These are phyloP conservation scores for Arthrobotrys iridis DNA, from an alignment of 2,329 filamentous ascomycete species.

Conservation along the genomic window DNA sequence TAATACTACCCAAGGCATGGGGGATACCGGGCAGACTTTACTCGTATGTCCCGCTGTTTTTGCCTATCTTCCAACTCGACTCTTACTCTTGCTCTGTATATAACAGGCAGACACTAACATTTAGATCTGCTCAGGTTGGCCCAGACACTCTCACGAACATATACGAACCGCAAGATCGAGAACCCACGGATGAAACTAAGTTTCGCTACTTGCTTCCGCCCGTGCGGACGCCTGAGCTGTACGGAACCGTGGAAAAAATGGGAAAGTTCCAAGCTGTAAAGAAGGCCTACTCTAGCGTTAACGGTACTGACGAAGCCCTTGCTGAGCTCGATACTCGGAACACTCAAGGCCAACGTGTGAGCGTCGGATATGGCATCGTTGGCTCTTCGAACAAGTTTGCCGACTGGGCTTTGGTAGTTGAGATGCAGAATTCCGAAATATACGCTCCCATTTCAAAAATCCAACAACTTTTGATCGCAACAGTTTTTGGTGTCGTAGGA, in stretches of 20 bases:
- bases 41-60: conserved; percentile 52
- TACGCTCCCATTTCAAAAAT: conserved; percentile 78
- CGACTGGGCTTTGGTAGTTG: conserved; percentile 84
- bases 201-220: conserved; percentile 48
- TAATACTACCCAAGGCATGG: conserved; percentile 56
- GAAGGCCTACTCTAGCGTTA: conserved; percentile 42
- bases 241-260: conserved; percentile 52
- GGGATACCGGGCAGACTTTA: conserved; percentile 57
- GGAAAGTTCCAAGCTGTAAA: conserved; percentile 53
- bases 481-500: conserved; percentile 83
- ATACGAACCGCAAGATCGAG: conserved; percentile 44
- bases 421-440: conserved; percentile 78
- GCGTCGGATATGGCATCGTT: conserved; percentile 81
- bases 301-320: conserved; percentile 35
- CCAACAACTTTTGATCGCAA: conserved; percentile 82
- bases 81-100: conserved; percentile 29
- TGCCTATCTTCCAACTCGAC: conserved; percentile 10
- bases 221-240: conserved; percentile 26
- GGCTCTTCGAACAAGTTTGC: conserved; percentile 70
- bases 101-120: not conserved
- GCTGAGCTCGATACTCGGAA: conserved; percentile 68
- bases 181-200: conserved; percentile 27
- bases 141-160: conserved; percentile 37
- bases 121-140: conserved; percentile 20
- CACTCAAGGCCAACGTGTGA: conserved; percentile 75